Conservation (phyloP, 208 protist species). For the Novymonas esmeraldas region DNA sequence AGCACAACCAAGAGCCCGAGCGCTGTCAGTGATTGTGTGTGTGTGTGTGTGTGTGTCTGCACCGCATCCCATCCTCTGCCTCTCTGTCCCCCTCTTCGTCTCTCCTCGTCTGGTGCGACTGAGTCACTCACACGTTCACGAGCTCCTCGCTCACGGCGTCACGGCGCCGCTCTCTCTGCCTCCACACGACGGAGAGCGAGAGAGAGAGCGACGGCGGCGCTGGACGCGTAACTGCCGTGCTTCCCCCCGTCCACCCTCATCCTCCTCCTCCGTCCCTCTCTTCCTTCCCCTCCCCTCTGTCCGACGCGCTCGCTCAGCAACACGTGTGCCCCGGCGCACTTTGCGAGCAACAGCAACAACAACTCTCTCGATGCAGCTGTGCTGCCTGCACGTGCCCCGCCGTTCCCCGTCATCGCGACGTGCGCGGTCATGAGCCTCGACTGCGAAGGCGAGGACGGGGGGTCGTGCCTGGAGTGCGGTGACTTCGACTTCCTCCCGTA, state of each 20-base stretch:
- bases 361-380: background rate
- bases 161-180: no score
- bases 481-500: constrained; percentile 76
- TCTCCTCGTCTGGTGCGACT: no score
- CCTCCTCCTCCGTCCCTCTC: background rate
- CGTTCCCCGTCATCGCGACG: background rate
- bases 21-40: background rate
- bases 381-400: background rate
- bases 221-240: no score
- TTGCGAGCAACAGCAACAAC: no score
- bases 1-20: no score
- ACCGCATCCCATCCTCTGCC: background rate
- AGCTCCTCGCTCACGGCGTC: no score
- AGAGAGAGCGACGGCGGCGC: no score
- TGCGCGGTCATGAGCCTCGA: constrained; percentile 67
- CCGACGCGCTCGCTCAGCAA: background rate
- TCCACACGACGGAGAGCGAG: no score
- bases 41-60: background rate
- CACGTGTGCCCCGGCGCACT: background rate
- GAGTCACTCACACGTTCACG: no score
- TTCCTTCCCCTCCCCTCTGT: constrained; percentile 7
- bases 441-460: constrained; percentile 56
- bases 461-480: constrained; percentile 60
- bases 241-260: no score
- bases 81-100: constrained; percentile 1